These are phyloP conservation scores for Ustilago lituana DNA, from an alignment of 1,284 basidiomycete species.

Conservation along the genomic window DNA sequence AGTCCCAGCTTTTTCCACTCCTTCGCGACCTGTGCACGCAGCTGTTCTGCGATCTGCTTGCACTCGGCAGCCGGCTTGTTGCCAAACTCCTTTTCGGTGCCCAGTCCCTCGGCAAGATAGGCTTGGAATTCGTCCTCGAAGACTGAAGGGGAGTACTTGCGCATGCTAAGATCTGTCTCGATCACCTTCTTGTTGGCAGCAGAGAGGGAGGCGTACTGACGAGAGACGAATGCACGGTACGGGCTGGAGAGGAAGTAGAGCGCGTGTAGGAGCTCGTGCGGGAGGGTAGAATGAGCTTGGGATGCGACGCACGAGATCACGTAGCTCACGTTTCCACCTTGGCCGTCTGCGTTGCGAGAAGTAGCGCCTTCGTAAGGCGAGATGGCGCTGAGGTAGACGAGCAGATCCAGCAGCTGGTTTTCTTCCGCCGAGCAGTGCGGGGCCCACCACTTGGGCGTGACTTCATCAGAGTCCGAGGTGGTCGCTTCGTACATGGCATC, in stretches of 20 bases:
- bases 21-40: constrained; percentile 20
- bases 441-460: constrained; percentile 42
- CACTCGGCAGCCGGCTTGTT: constrained; percentile 51
- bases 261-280: constrained; percentile 61
- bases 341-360: constrained; percentile 8
- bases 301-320: constrained; percentile 56
- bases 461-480: constrained; percentile 1
- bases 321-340: constrained; percentile 27
- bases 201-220: constrained; percentile 39
- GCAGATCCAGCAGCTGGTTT: constrained; percentile 40
- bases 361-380: constrained; percentile 22
- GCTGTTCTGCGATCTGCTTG: constrained; percentile 28
- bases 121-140: constrained; percentile 63
- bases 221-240: constrained; percentile 43
- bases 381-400: constrained; percentile 31
- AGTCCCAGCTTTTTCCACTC: constrained; percentile 42
- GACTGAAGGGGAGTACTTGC: constrained; percentile 55
- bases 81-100: constrained; percentile 51
- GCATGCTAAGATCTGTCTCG: constrained; percentile 54
- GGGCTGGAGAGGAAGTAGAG: constrained; percentile 56
- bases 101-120: constrained; percentile 55
- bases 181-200: constrained; percentile 43
- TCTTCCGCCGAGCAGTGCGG: constrained; percentile 51
- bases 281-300: constrained; percentile 47
- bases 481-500: constrained; percentile 44